phyloP scores from a whole-genome alignment of 1,284 basidiomycete genomes.

The Wolfiporia cocos region DNA sequence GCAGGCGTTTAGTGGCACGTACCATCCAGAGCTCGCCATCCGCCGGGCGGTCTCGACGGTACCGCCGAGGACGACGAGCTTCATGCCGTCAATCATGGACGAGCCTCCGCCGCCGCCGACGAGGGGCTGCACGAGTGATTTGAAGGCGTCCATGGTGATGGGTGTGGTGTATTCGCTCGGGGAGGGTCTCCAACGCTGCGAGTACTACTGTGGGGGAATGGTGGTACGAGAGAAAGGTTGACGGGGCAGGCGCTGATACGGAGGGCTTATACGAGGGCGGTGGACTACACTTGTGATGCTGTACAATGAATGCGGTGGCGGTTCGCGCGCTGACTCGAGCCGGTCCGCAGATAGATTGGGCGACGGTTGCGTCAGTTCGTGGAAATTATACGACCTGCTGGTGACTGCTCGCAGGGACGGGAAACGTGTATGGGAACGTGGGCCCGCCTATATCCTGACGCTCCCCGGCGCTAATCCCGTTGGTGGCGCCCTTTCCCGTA shows the following conservation, averaged over 20 bases:
- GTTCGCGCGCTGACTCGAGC: too few species aligned
- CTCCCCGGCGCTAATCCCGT: slow-evolving; percentile 1
- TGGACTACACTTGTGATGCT: too few species aligned
- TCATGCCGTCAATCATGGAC: slow-evolving; percentile 77
- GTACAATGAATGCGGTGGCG: too few species aligned
- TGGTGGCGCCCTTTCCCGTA: slow-evolving; percentile 2
- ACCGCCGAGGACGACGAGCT: slow-evolving; percentile 79
- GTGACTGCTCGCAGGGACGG: slow-evolving; percentile 2
- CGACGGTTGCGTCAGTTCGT: slow-evolving; percentile 9
- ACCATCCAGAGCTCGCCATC: slow-evolving; percentile 77
- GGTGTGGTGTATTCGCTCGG: slow-evolving; percentile 11
- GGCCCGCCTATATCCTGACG: slow-evolving; percentile 10
- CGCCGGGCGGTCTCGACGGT: slow-evolving; percentile 79
- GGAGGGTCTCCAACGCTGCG: slow-evolving; percentile 24
- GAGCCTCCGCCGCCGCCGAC: slow-evolving; percentile 68
- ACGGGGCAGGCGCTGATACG: slow-evolving; percentile 15
- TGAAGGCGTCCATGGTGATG: slow-evolving; percentile 66
- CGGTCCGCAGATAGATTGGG: too few species aligned
- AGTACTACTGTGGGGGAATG: slow-evolving; percentile 16
- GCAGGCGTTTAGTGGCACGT: slow-evolving; percentile 7
- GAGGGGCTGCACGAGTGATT: slow-evolving; percentile 75
- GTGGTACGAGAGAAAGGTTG: slow-evolving; percentile 15
- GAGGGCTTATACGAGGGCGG: too few species aligned
- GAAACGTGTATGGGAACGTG: slow-evolving; percentile 11
- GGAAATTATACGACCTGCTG: background rate